These are phyloP conservation scores for Aegle marmelos DNA, from an alignment of 345 rosid species.

Conservation along the genomic window DNA sequence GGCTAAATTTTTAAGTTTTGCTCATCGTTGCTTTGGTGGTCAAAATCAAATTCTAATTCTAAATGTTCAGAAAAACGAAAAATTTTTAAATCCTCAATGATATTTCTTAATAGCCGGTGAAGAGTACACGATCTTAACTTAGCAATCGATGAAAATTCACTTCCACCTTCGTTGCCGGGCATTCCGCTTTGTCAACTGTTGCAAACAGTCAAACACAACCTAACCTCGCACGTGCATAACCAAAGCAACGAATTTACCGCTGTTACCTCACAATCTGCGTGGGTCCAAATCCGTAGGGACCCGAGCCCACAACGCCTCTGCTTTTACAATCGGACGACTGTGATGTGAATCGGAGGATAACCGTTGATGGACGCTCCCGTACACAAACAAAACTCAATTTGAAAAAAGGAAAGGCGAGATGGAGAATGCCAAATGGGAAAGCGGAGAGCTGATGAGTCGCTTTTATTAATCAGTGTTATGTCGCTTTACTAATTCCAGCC, in stretches of 20 bases:
- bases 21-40: too few relatives aligned
- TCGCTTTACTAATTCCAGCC: constrained; percentile 36
- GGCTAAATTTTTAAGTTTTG: too few relatives aligned
- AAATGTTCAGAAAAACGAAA: background rate
- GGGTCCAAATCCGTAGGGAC: background rate
- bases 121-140: constrained; percentile 6
- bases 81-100: background rate
- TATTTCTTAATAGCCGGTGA: background rate
- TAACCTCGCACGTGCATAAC: constrained; percentile 13
- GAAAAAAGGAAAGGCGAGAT: background rate
- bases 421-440: constrained; percentile 25
- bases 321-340: constrained; percentile 12
- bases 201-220: background rate
- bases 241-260: background rate
- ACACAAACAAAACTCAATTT: background rate
- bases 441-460: constrained; percentile 25
- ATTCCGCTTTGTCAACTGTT: constrained; percentile 11
- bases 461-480: constrained; percentile 20
- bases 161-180: constrained; percentile 22
- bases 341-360: constrained; percentile 2
- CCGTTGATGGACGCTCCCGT: background rate
- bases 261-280: constrained; percentile 2
- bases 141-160: constrained; percentile 1
- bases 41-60: too few relatives aligned
- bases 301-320: constrained; percentile 11